Evolutionary conservation across 1,284 basidiomycete species (phyloP), one percentile per base, ranked within the genome.

Genomic region (Exobasidium rhododendri): DNA sequence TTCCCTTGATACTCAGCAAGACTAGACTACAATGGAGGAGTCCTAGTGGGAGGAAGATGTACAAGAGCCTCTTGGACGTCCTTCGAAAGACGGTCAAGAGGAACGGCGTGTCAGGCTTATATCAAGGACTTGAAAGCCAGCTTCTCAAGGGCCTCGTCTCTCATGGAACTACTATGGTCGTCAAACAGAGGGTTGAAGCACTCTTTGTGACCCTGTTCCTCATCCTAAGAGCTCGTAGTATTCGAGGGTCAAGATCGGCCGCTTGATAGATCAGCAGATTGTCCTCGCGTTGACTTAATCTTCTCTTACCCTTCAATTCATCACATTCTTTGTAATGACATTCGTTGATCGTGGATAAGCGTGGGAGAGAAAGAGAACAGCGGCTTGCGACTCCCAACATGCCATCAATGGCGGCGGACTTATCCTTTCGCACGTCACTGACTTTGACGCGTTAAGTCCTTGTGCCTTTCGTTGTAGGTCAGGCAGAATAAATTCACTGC

Each of bases 1-100:
- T 81, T 62, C 81, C 82, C 0, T 69, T 83, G 22, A 79, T 82
- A 32, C 71, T 83, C 44, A 69, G 79, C 61, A 82, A 83, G 74
- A 80, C 80, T 2, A 71, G 82, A 3, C 62, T 80, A 43, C 80
- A 81, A 57, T 81, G 77, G 74, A 70, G 77, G 46, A 70, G 69
- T 3, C 75, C 81, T 7, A 30, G 56, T 17, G 81, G 80, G 0
- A 64, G 72, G 17, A 70, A 74, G 62, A 56, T 71, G 61, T 76
- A 76, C 53, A 46, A 61, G 28, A 71, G 67, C 49, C 49, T 76
- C 58, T n/a, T 62, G 5, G 72, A 76, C 28, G 74, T 76, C 43
- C 26, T 76, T 49, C 40, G 62, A 10, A 74, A 74, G n/a, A 74
- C 72, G 46, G 32, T 72, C 29, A 62, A 58, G 55, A 54, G 62